Evolutionary conservation across 2,329 filamentous ascomycete species (phyloP), one percentile per base, ranked within the genome.

Genomic region (Colletotrichum godetiae): DNA sequence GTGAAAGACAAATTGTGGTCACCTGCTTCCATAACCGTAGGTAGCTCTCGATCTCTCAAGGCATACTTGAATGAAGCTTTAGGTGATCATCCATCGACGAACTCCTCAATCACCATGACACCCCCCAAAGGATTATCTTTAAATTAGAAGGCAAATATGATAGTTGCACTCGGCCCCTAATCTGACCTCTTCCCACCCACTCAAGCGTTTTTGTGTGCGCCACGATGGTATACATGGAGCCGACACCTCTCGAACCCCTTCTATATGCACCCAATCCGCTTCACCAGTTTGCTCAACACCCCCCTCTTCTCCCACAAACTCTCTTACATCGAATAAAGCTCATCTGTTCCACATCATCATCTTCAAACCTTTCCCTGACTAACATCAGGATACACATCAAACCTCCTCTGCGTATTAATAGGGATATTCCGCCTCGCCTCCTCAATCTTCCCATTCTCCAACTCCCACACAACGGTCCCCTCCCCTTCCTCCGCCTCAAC

Each of bases 361-460:
- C n/a, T n/a, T 55, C 49, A 52, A 29, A 87, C 80, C 70, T 87
- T 84, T 1, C 90, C 92, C 78, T 89, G 83, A 78, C 92, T 95
- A 37, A 99, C 91, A 86, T 99, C 95, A 0, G 95, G 93, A 82
- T 99, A 99, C 24, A 99, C 93, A 82, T 99, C 97, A 81, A 98
- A 99, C 76, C 97, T 88, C 78, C 97, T 89, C 88, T 99, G 97
- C 22, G 88, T 89, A 78, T 92, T 91, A 66, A 98, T 87, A 2
- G 97, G 97, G 77, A 99, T 98, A 6, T 92, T 92, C 82, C 90
- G 94, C 81, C 96, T 90, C 58, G 92, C 91, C 83, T 94, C 92
- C 68, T 91, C 90, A 77, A 98, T 94, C 78, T 87, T 89, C 12
- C 88, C 90, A 5, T 87, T 89, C 46, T 90, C 87, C 79, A 98